Evolutionary conservation across 371 early-diverging fungal genomes (phyloP), one percentile per base, ranked within the genome.

Genomic region (Globomyces sp.): DNA sequence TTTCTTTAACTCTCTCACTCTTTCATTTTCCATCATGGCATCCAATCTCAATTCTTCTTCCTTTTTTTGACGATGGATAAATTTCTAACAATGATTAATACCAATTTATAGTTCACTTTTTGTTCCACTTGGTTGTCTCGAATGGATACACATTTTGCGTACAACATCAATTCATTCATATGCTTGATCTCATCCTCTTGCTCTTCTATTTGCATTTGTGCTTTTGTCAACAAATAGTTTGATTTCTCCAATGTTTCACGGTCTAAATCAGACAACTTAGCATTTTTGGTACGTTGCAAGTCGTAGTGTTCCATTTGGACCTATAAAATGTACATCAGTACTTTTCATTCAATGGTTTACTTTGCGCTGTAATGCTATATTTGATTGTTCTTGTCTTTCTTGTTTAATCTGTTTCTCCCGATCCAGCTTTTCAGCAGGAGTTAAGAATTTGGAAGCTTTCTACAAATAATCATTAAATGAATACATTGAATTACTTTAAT

Each of bases 111-210:
- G 13, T 5, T 34, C 44, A 80, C 80, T 77, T 82, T 82, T 58
- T 84, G 80, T 39, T 82, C 78, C 1, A 85, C 78, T 65, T 85
- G 85, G 34, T 64, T 60, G 50, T 85, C 85, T 41, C 85, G 69
- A 48, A 85, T 85, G n/a, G 81, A 76, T 10, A 81, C 83, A 67
- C 85, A 85, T 64, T 85, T 85, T 2, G 82, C 83, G 53, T 85
- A 83, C 39, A 85, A 66, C 75, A 85, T 85, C 51, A 83, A 67
- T 65, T 85, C 85, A 53, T 85, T 85, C 74, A 85, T 69, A 58
- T 80, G 78, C 69, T 83, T 83, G 65, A 85, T 83, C 40, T 83
- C 85, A 67, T 85, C 85, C 66, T 83, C 83, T 65, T 85, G 80
- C 68, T 85, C 82, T 59, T 85, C 85, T 2, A 80, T 67, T 66